A percentile compares a stretch with the other conserved stretches of the same genome.
Conservation (phyloP, 2,329 filamentous ascomycete species). For the Pseudocercospora macadamiae region DNA sequence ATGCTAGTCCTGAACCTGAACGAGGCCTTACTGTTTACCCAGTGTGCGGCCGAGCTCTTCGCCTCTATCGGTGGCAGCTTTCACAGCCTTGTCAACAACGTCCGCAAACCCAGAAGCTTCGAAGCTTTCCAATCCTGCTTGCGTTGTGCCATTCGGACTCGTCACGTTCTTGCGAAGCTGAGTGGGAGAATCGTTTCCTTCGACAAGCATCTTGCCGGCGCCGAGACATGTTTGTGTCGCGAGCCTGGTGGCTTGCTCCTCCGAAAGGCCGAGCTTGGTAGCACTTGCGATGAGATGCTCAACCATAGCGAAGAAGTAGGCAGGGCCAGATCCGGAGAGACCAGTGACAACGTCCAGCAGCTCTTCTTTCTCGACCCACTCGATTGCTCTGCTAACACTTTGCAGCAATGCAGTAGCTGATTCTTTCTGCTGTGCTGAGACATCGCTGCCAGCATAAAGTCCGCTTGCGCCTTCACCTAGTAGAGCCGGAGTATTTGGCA, state of each 20-base stretch:
- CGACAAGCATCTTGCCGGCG: slow-evolving; percentile 34
- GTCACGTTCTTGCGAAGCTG: slow-evolving; percentile 35
- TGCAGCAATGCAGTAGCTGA: slow-evolving; percentile 27
- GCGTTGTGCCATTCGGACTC: slow-evolving; percentile 35
- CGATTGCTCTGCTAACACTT: slow-evolving; percentile 31
- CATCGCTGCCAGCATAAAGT: slow-evolving; percentile 30
- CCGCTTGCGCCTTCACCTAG: slow-evolving; percentile 33
- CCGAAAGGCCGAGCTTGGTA: slow-evolving; percentile 28
- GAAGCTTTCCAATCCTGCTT: slow-evolving; percentile 34
- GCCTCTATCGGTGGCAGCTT: slow-evolving; percentile 30
- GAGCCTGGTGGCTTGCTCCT: slow-evolving; percentile 32
- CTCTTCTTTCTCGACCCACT: slow-evolving; percentile 33
- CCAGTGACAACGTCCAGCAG: slow-evolving; percentile 34
- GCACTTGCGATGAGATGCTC: slow-evolving; percentile 34
- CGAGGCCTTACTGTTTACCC: slow-evolving; percentile 27
- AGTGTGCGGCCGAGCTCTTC: slow-evolving; percentile 31
- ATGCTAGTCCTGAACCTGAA: too few species aligned
- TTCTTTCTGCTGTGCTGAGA: slow-evolving; percentile 27
- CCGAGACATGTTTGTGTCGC: slow-evolving; percentile 35
- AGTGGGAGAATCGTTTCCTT: slow-evolving; percentile 28
- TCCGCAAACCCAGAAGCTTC: slow-evolving; percentile 29
- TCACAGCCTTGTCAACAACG: slow-evolving; percentile 33
- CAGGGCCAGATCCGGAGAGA: slow-evolving; percentile 31
- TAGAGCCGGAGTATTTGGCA: slow-evolving; percentile 35
- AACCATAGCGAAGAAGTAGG: slow-evolving; percentile 35